phyloP scores from a whole-genome alignment of 305 asterid genomes.

The Nicotiana rustica region DNA sequence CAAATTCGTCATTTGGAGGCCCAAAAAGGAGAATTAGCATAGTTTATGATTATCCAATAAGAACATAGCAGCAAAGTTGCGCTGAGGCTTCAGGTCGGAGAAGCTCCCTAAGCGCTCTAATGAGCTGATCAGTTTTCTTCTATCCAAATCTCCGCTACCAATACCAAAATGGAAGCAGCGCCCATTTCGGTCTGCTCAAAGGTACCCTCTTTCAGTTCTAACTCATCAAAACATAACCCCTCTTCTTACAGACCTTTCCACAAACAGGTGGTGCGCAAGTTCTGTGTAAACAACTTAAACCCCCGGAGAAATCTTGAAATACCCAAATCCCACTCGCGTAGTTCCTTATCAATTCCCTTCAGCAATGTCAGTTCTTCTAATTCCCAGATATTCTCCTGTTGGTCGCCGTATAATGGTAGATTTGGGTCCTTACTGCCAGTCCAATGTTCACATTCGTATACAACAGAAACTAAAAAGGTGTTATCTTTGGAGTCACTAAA shows the following conservation, averaged over 20 bases:
- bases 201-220: no score
- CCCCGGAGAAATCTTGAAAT: constrained; percentile 29
- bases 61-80: no score
- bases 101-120: no score
- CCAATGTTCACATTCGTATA: constrained; percentile 48
- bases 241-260: constrained; percentile 56
- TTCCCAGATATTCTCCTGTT: background rate
- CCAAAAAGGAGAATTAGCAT: no score
- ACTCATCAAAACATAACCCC: constrained; percentile 24
- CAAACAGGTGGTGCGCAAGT: constrained; percentile 59
- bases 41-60: no score
- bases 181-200: no score
- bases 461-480: constrained; percentile 40
- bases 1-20: no score
- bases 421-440: constrained; percentile 27
- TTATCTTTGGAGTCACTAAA: constrained; percentile 66
- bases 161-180: no score
- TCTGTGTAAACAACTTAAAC: constrained; percentile 36
- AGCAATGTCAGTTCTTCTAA: background rate
- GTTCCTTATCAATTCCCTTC: constrained; percentile 19
- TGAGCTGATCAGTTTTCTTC: no score
- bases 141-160: no score
- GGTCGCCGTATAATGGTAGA: background rate
- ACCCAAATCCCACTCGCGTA: constrained; percentile 35
- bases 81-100: no score